Base-by-base conservation (phyloP, 805 yeast genomes). In the Wickerhamiella occidentalis region DNA sequence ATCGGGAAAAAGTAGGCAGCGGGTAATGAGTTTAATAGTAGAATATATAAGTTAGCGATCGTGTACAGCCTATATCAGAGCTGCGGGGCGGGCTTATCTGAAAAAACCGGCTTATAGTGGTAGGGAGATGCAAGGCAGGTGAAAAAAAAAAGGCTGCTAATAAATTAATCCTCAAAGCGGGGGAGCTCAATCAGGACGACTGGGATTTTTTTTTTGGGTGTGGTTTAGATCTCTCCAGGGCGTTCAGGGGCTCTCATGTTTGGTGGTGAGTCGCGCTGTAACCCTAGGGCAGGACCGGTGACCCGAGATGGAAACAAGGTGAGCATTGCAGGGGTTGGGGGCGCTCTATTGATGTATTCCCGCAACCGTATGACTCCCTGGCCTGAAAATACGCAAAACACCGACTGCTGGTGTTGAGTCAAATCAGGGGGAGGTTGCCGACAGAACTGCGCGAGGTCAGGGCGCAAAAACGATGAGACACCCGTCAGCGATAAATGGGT, bases 401-500 rank as follows among this genome's bases (percentile, higher is more conserved):
- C 73, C 19, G 80, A 75, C 55, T 80, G 80, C 64, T 92, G 98
- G 58, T 82, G 82, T 50, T 80, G 85, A 48, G 81, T 87, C 63
- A 92, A 88, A 58, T 87, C 96, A 11, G 83, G 78, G 3, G 98
- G 97, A 1, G 97, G 92, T 7, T 81, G 84, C 25, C 97, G 80
- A 64, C 96, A 88, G 65, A 78, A 88, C 55, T 77, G 79, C 0
- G 90, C 82, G 45, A 90, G 78, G 59, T 90, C 96, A 8, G 81
- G 74, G 52, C 95, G 74, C 30, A 45, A 15, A 67, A 92, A 90
- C n/a, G 94, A 83, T 1, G 81, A 72, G 22, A 90, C 87, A 0
- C 97, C 98, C 0, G 97, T 92, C 52, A 90, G 72, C 9, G 95
- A 85, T 52, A 90, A 72, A 65, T 90, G 98, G 1, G 96, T 87